Conservation (phyloP, 805 yeast species). For the Myxozyma neotropica region DNA sequence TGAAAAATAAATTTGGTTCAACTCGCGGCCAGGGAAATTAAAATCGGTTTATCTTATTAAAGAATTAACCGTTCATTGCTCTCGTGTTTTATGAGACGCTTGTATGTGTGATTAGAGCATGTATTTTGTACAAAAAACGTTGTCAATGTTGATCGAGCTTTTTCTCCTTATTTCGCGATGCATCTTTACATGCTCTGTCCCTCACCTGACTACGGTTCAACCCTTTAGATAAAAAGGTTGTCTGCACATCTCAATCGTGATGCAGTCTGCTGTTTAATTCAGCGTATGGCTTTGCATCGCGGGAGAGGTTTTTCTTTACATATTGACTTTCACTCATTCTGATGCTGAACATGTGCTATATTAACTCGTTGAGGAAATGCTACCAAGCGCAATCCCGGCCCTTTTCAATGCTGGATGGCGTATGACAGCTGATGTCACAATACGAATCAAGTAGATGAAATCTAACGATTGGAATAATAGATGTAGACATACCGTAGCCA, state of each 20-base stretch:
- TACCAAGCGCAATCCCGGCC: slow-evolving; percentile 23
- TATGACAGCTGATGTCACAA: slow-evolving; percentile 22
- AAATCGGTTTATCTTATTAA: neutral
- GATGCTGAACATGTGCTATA: slow-evolving; percentile 13
- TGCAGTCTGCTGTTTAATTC: neutral
- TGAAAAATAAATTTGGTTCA: neutral
- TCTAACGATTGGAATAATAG: no score
- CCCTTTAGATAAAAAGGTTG: no score
- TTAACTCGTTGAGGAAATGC: slow-evolving; percentile 9
- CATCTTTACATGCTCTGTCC: no score
- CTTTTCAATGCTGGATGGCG: slow-evolving; percentile 14
- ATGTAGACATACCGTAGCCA: no score
- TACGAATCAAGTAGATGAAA: no score
- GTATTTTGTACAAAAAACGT: slow-evolving; percentile 11
- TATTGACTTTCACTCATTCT: slow-evolving; percentile 1
- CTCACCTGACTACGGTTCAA: no score
- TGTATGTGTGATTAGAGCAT: slow-evolving; percentile 10
- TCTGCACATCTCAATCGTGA: slow-evolving; percentile 14
- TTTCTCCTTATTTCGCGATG: no score
- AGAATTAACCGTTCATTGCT: neutral
- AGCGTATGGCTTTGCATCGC: slow-evolving; percentile 3
- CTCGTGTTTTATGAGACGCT: neutral
- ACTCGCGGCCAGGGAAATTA: neutral
- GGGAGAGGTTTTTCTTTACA: slow-evolving; percentile 10
- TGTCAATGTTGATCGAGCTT: no score